A percentile compares a stretch with the other conserved stretches of the same genome.
phyloP scores from a whole-genome alignment of 306 rosid species.

The Prunus campanulata region DNA sequence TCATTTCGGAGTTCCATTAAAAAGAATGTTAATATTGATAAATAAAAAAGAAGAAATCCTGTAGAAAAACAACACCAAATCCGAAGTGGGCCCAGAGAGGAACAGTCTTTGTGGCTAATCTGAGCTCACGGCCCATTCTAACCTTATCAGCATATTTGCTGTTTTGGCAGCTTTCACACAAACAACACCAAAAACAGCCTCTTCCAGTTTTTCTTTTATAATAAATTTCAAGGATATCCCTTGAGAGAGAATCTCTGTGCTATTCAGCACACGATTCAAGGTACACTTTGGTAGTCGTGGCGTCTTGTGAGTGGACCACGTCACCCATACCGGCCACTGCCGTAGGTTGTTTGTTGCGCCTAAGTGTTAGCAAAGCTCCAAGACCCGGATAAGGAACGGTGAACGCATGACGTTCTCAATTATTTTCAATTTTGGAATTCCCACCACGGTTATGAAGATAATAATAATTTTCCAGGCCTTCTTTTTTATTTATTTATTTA shows the following conservation, averaged over 20 bases:
- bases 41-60: too few relatives aligned
- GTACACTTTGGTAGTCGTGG: conserved; percentile 15
- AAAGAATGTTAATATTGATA: too few relatives aligned
- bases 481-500: too few relatives aligned
- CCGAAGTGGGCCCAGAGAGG: conserved; percentile 7
- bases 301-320: conserved; percentile 6
- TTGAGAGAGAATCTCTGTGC: too few relatives aligned
- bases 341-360: conserved; percentile 26
- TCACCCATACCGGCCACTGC: neutral
- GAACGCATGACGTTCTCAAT: too few relatives aligned
- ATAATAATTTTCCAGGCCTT: too few relatives aligned
- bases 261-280: too few relatives aligned
- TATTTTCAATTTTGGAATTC: too few relatives aligned
- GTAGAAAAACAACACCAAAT: neutral
- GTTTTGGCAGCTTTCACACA: neutral
- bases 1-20: too few relatives aligned
- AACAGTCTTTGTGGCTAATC: conserved; percentile 18
- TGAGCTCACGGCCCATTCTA: conserved; percentile 1
- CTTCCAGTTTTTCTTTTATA: too few relatives aligned
- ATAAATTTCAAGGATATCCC: neutral
- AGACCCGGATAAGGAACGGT: conserved; percentile 52
- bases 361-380: conserved; percentile 22
- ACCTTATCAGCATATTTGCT: conserved; percentile 9
- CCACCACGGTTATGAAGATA: too few relatives aligned
- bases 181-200: too few relatives aligned